These are phyloP conservation scores for Pythium apleroticum DNA, from an alignment of 352 stramenopile genomes.

Conservation along the genomic window DNA sequence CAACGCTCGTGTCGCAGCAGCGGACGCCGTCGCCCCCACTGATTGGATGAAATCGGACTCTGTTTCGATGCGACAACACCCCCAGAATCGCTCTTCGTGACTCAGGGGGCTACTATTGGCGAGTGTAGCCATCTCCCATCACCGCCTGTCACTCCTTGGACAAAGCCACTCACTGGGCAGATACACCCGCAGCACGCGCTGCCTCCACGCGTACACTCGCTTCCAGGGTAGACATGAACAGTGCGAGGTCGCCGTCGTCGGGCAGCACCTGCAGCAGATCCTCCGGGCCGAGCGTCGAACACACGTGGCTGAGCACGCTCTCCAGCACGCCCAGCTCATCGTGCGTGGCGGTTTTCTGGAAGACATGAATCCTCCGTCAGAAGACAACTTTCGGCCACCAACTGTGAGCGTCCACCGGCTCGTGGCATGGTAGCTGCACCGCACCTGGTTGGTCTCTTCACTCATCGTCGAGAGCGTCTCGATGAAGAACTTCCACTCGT, in stretches of 20 bases:
- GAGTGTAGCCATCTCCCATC: background rate
- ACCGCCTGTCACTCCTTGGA: background rate
- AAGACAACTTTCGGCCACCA: background rate
- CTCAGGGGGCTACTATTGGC: constrained; percentile 2
- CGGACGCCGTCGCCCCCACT: background rate
- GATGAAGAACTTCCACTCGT: constrained; percentile 78
- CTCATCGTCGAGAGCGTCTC: constrained; percentile 53
- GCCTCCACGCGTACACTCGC: constrained; percentile 54
- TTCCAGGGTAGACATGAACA: constrained; percentile 80
- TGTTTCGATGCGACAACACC: constrained; percentile 2
- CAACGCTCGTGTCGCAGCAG: constrained; percentile 2
- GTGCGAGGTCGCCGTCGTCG: constrained; percentile 67
- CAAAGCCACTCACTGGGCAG: background rate
- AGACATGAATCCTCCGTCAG: background rate
- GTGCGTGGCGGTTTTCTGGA: constrained; percentile 12
- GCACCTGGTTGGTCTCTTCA: constrained; percentile 40
- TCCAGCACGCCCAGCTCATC: constrained; percentile 53
- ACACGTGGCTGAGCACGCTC: constrained; percentile 68
- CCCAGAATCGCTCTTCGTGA: background rate
- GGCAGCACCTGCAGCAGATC: constrained; percentile 77
- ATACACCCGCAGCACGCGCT: constrained; percentile 28
- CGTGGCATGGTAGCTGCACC: background rate
- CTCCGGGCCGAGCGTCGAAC: constrained; percentile 66
- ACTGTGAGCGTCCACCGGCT: background rate
- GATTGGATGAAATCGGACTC: background rate